Evolutionary conservation across 345 rosid species (phyloP).

Genomic region (Eucalyptus globulus): DNA sequence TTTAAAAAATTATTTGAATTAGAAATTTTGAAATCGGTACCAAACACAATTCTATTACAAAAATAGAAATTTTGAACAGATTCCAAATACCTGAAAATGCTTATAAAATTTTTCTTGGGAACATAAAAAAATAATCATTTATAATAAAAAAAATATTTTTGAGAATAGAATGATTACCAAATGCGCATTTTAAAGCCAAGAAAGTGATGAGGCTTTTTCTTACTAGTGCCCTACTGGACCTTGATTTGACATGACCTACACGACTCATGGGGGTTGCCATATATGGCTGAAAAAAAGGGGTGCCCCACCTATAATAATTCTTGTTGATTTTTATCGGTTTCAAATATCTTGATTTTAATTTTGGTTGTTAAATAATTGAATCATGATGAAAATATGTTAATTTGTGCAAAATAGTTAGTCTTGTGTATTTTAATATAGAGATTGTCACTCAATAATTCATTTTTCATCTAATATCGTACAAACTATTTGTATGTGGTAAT

Average conservation of each 20-base stretch:
- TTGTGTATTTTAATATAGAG: not conserved
- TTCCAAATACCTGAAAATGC: accelerated
- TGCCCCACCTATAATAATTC: not conserved
- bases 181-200: accelerated
- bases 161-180: accelerated
- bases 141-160: too few relatives aligned
- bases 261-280: not conserved
- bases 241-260: not conserved
- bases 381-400: not conserved
- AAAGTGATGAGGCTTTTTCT: not conserved
- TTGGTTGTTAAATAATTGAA: not conserved
- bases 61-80: too few relatives aligned
- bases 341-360: not conserved
- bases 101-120: accelerated
- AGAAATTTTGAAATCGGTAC: accelerated
- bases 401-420: not conserved
- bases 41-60: accelerated
- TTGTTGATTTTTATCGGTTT: not conserved
- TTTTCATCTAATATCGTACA: not conserved
- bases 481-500: not conserved
- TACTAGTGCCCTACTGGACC: not conserved
- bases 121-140: accelerated
- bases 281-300: not conserved
- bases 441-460: not conserved
- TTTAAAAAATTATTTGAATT: too few relatives aligned